These are phyloP conservation scores for Erythrophleum ivorense DNA, from an alignment of 331 rosid species.

Conservation along the genomic window DNA sequence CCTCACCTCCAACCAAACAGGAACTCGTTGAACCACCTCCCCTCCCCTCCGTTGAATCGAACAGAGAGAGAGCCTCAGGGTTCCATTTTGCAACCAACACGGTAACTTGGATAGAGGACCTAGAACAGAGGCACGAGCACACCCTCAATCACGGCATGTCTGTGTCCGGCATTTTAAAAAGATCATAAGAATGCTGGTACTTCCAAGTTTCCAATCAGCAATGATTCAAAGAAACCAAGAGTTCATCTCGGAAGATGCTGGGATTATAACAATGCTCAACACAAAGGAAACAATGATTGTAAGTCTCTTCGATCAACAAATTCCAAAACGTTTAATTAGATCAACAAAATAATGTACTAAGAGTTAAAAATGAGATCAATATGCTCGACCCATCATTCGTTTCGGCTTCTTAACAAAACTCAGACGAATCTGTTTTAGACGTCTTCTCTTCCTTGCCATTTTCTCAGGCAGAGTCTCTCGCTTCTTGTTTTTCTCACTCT, in stretches of 20 bases:
- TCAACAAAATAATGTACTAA: background rate
- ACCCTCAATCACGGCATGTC: background rate
- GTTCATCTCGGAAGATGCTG: conserved; percentile 9
- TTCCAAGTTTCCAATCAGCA: conserved; percentile 2
- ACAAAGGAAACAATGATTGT: conserved; percentile 36
- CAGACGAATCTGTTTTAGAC: conserved; percentile 78
- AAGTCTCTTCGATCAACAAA: conserved; percentile 28
- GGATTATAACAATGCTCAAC: conserved; percentile 20
- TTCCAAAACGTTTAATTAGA: conserved; percentile 23
- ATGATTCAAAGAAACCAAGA: conserved; percentile 4
- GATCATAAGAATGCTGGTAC: background rate
- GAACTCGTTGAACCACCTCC: too few species aligned
- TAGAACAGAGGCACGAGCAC: background rate
- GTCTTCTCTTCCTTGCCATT: conserved; percentile 92
- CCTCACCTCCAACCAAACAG: too few species aligned
- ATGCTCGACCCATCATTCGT: conserved; percentile 50
- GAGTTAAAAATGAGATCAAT: conserved; percentile 38
- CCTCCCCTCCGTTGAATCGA: too few species aligned
- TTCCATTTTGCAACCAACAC: too few species aligned
- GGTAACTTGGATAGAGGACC: background rate
- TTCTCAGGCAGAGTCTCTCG: conserved; percentile 95
- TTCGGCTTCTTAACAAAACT: conserved; percentile 88
- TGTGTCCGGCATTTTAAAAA: background rate
- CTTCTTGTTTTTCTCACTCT: conserved; percentile 59
- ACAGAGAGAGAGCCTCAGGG: too few species aligned